Base-by-base conservation (phyloP, 1,139 yeast genomes). In the Geotrichum carabidarum region DNA sequence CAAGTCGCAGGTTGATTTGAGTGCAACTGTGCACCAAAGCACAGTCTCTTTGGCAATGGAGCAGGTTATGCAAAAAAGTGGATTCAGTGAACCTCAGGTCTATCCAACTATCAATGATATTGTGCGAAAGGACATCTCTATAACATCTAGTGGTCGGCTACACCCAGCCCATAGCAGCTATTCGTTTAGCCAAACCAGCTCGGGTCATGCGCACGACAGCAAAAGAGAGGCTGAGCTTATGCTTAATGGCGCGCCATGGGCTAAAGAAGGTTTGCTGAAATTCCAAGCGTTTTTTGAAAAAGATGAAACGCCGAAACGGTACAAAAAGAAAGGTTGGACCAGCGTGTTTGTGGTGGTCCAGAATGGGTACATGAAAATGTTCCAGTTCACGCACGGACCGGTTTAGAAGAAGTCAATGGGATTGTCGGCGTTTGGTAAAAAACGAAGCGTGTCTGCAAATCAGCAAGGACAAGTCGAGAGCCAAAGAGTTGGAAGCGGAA, bases 231-330 rank as follows among this genome's bases (percentile, higher is more conserved):
- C 80, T 60, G 77, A 78, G 37, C 71, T 86, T 59, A 87, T 83
- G 60, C 74, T 83, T 46, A 77, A 78, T 53, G 94, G 93, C 0
- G 81, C 91, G 1, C 94, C 94, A 1, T 86, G 87, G 79, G 78
- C 84, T 57, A 84, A 86, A 65, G 94, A 86, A 70, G 94, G 95
- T 0, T 68, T 86, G 47, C 73, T 85, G 59, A 77, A 80, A 61
- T 74, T 78, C 64, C 78, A 76, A 60, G 71, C 77, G 15, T 65
- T 74, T 51, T 69, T 76, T 58, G 59, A 59, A n/a, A 30, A 51
- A 8, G 47, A 53, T 15, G 50, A 57, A 31, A 15, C 37, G 54
- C 56, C 38, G 53, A 57, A 57, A n/a, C 54, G 53, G 31, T 53
- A 58, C 46, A 63, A 62, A 42, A 63, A 61, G 44, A 60, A 57